Percentiles rank a stretch among this genome's conserved stretches.
Conservation (phyloP, 2,329 filamentous ascomycete species). For the Ceratocystis diversiconidia region DNA sequence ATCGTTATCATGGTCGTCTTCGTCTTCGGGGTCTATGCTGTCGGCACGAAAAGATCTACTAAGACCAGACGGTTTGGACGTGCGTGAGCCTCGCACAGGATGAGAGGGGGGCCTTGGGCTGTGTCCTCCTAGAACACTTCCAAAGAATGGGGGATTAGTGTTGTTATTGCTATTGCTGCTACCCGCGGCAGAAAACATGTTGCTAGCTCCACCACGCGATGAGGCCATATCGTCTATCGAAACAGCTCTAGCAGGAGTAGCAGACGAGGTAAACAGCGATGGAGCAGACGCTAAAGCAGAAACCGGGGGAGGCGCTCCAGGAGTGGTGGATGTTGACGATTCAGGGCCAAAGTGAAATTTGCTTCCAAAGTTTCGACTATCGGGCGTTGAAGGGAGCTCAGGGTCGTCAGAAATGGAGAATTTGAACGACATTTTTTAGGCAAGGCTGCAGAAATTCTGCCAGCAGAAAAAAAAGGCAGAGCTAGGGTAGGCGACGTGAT, state of each 20-base stretch:
- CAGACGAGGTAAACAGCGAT: conserved; percentile 29
- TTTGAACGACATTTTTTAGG: conserved; percentile 28
- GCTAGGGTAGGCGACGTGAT: conserved; percentile 2
- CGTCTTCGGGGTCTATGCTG: conserved; percentile 14
- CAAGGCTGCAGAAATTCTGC: conserved; percentile 13
- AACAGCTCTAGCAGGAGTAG: conserved; percentile 42
- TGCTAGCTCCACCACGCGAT: not conserved
- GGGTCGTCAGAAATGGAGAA: conserved; percentile 33
- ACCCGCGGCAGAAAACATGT: conserved; percentile 9
- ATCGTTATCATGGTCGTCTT: not conserved
- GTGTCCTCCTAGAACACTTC: not conserved
- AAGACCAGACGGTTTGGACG: conserved; percentile 36
- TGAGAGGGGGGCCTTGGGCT: not conserved
- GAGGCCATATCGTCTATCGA: conserved; percentile 32
- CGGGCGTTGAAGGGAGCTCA: conserved; percentile 36
- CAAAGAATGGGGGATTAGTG: not conserved
- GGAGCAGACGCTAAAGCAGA: not conserved
- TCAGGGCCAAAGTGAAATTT: conserved; percentile 31
- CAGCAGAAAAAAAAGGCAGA: not conserved
- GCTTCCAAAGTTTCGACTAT: conserved; percentile 25
- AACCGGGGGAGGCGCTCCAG: conserved; percentile 29
- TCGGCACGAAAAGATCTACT: conserved; percentile 30
- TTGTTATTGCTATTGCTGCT: not conserved
- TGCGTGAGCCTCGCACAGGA: not conserved
- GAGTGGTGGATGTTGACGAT: conserved; percentile 35